Evolutionary conservation across 2,329 filamentous ascomycete genomes (phyloP).

Genomic region (Dactylonectria estremocensis): DNA sequence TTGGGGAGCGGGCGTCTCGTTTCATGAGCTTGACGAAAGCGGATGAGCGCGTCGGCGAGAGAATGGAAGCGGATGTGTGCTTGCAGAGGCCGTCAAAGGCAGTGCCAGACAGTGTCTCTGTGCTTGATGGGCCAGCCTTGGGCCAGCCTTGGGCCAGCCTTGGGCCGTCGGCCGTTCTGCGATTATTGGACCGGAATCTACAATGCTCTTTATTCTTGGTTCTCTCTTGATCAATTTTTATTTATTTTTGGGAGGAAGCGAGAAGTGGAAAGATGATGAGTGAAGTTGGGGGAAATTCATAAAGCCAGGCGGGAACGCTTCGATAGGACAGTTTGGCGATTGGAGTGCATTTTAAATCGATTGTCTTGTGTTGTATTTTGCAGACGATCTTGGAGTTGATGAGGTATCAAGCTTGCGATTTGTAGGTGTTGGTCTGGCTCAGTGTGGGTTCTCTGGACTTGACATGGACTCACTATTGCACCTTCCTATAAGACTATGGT

Average conservation of each 20-base stretch:
- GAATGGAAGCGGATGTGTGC: conserved; percentile 26
- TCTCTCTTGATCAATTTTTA: conserved; percentile 41
- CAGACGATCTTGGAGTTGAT: conserved; percentile 36
- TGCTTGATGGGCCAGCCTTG: conserved; percentile 35
- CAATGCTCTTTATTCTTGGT: conserved; percentile 47
- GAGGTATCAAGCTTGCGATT: background rate
- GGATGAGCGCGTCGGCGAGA: conserved; percentile 26
- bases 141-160: conserved; percentile 33
- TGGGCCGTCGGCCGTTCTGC: conserved; percentile 34
- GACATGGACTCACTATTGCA: too few relatives aligned
- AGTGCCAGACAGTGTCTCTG: conserved; percentile 27
- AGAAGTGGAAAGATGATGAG: conserved; percentile 26
- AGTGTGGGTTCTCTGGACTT: background rate
- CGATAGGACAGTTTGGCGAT: conserved; percentile 67
- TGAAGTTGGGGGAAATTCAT: conserved; percentile 51
- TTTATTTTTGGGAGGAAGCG: conserved; percentile 17
- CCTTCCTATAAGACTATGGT: background rate
- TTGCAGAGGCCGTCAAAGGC: conserved; percentile 24
- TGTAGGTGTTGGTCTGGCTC: background rate
- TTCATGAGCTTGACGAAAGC: conserved; percentile 38
- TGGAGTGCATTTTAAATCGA: conserved; percentile 64
- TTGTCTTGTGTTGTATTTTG: conserved; percentile 47
- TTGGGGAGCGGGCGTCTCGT: conserved; percentile 42
- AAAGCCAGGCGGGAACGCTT: conserved; percentile 58
- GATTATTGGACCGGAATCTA: conserved; percentile 44